These are phyloP conservation scores for Fusarium sp. DNA, from an alignment of 2,329 filamentous ascomycete species.

Conservation along the genomic window DNA sequence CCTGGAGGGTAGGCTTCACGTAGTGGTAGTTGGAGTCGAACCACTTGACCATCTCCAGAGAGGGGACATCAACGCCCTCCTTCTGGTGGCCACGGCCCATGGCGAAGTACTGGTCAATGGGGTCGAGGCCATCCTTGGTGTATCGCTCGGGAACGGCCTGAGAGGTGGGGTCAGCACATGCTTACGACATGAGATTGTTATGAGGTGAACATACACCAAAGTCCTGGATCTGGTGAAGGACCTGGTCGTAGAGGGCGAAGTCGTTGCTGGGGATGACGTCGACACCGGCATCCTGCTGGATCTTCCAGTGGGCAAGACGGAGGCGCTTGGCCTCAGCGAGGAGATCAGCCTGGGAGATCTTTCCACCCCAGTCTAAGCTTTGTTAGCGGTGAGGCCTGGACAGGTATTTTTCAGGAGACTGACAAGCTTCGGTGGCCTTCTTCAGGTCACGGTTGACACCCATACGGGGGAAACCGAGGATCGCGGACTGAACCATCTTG, in stretches of 20 bases:
- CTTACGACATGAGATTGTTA: background rate
- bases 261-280: constrained; percentile 99
- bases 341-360: constrained; percentile 91
- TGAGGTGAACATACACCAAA: constrained; percentile 78
- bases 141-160: constrained; percentile 94
- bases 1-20: constrained; percentile 97
- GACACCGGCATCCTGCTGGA: constrained; percentile 98
- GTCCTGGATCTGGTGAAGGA: constrained; percentile 97
- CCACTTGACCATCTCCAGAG: constrained; percentile 99
- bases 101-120: constrained; percentile 97
- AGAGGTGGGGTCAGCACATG: constrained; percentile 21
- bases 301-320: constrained; percentile 97
- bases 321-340: constrained; percentile 96
- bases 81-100: constrained; percentile 99
- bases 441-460: constrained; percentile 98
- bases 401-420: constrained; percentile 55
- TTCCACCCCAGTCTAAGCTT: constrained; percentile 81
- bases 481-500: constrained; percentile 75
- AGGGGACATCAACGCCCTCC: constrained; percentile 90
- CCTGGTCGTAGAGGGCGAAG: constrained; percentile 98
- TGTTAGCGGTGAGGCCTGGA: constrained; percentile 30
- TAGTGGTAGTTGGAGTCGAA: constrained; percentile 99
- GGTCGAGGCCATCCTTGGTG: constrained; percentile 86
- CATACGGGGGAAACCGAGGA: constrained; percentile 99
- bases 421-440: constrained; percentile 97